Base-by-base conservation (phyloP, 805 yeast genomes). In the Pichia exigua region DNA sequence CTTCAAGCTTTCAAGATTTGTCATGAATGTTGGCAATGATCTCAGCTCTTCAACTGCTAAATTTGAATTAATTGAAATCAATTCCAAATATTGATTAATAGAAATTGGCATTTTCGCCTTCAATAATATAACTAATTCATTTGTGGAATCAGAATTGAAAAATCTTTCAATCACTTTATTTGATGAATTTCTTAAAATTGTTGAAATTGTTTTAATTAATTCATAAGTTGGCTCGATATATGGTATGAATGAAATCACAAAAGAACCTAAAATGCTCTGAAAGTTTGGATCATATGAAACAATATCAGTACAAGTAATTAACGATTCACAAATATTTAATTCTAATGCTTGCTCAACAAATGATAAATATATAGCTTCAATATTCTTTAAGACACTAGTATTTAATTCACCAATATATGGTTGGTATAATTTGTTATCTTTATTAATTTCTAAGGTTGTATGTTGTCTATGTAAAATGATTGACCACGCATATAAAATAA, bases 91-190 rank as follows among this genome's bases (percentile, higher is more conserved):
- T 1, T 92, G 83, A 2, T 75, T 64, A 18, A 87, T 64, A 2
- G 81, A 67, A 2, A 75, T 62, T 0, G 98, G 98, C 54, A 87
- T 77, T 61, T 91, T 89, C 0, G 94, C 84, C 54, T 83, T 74
- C 1, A 87, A 68, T 27, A 88, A 62, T 17, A 78, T 69, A 30
- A 83, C 60, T 4, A 75, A 62, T 47, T 73, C 72, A 22, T 69
- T 68, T 0, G 77, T 71, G 1, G 72, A 65, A n/a, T 72, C 72
- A 49, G 73, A 68, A 2, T 66, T 63, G 56, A 80, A 81, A 56
- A 81, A 78, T 17, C 60, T 63, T 53, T 70, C 73, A 13, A 74
- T 65, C 1, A 75, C 66, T 42, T 72, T 63, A 42, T 72, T 71
- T 1, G 84, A 81, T 42, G 77, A 74, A 27, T 68, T 63, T 10